These are phyloP conservation scores for Chytridiales sp. DNA, from an alignment of 371 early-diverging fungal genomes.

Conservation along the genomic window DNA sequence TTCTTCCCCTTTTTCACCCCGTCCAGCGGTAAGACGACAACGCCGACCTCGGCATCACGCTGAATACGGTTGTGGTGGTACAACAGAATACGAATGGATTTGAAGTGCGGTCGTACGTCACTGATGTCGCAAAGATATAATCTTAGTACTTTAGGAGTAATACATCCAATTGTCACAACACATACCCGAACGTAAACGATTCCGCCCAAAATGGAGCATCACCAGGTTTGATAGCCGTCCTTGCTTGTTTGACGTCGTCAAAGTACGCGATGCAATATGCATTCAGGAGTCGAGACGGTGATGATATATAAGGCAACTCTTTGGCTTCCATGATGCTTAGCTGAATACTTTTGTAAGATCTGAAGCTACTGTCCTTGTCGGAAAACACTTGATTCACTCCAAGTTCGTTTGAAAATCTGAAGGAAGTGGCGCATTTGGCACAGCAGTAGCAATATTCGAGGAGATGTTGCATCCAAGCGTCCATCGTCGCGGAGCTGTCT, in stretches of 20 bases:
- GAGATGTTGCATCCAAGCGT: conserved; percentile 30
- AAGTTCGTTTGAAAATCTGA: conserved; percentile 19
- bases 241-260: conserved; percentile 40
- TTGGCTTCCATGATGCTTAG: conserved; percentile 42
- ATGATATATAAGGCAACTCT: conserved; percentile 19
- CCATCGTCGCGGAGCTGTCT: conserved; percentile 23
- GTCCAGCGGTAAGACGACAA: conserved; percentile 32
- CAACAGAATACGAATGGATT: conserved; percentile 25
- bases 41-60: conserved; percentile 37
- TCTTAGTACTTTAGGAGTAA: neutral
- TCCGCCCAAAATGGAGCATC: conserved; percentile 47
- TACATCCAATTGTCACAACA: neutral
- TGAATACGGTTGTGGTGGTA: conserved; percentile 31
- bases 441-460: conserved; percentile 34
- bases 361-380: conserved; percentile 19
- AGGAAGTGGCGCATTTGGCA: conserved; percentile 21
- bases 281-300: conserved; percentile 5
- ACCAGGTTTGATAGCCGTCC: conserved; percentile 35
- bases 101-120: conserved; percentile 33
- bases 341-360: conserved; percentile 20
- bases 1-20: conserved; percentile 21
- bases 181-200: conserved; percentile 31
- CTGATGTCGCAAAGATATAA: conserved; percentile 5
- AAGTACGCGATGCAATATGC: conserved; percentile 38
- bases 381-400: conserved; percentile 14